These are phyloP conservation scores for Tetrahymena thermophila DNA, from an alignment of 73 alveolate genomes.

Conservation along the genomic window DNA sequence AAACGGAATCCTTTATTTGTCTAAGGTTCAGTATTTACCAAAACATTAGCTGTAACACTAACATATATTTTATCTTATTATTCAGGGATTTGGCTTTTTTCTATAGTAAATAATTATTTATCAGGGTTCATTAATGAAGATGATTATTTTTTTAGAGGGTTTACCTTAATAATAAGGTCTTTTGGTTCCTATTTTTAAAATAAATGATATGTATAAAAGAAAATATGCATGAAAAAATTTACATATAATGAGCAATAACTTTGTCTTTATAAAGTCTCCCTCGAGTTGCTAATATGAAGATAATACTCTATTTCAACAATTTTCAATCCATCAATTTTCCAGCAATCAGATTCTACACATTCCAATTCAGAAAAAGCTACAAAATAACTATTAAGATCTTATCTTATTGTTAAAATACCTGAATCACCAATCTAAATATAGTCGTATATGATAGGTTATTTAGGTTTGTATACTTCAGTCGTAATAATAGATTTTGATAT, in stretches of 20 bases:
- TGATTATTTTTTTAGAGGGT: background rate
- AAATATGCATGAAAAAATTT: background rate
- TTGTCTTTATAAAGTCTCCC: background rate
- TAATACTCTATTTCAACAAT: background rate
- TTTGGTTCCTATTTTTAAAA: background rate
- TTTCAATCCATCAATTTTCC: background rate
- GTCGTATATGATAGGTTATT: background rate
- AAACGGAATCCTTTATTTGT: background rate
- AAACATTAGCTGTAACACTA: background rate
- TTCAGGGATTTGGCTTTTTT: background rate
- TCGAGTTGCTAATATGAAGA: background rate
- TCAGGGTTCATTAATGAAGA: background rate
- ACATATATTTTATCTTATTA: background rate
- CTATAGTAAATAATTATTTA: background rate
- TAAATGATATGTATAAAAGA: background rate
- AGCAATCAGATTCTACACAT: background rate
- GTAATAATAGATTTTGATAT: background rate
- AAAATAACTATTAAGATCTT: background rate
- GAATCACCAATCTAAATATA: background rate
- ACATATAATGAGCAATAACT: background rate
- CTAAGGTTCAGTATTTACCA: background rate
- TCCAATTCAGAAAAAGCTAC: background rate
- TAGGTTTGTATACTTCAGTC: background rate
- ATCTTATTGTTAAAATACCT: background rate
- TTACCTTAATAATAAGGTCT: background rate